Conservation (phyloP, 345 rosid genomes). For the Mallotus nudiflorus region DNA sequence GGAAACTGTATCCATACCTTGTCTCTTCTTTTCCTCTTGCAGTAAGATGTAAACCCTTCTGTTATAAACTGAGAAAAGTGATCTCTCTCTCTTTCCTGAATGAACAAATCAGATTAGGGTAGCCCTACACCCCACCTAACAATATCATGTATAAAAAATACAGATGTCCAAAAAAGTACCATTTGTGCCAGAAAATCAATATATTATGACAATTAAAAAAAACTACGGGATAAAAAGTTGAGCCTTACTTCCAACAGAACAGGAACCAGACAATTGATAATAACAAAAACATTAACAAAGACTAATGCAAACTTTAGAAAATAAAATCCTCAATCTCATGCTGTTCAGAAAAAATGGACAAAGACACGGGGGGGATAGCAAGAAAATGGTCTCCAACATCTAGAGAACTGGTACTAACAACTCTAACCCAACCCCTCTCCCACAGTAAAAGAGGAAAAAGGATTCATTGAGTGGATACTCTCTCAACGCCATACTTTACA, state of each 20-base stretch:
- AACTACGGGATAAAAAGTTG: not conserved
- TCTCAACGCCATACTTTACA: too few species aligned
- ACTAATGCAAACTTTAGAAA: not conserved
- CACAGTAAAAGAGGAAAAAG: not conserved
- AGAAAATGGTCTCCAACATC: not conserved
- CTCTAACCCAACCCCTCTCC: not conserved
- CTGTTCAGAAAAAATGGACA: not conserved
- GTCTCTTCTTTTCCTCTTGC: constrained; percentile 96
- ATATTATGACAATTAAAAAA: not conserved
- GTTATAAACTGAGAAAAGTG: constrained; percentile 98
- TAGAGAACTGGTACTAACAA: not conserved
- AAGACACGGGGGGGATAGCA: not conserved
- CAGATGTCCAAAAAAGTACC: not conserved
- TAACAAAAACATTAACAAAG: too few species aligned
- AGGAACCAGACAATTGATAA: not conserved
- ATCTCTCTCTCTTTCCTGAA: constrained; percentile 92
- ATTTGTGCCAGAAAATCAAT: not conserved
- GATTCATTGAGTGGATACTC: not conserved
- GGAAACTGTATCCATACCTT: constrained; percentile 53
- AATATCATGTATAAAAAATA: not conserved
- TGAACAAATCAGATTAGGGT: constrained; percentile 5
- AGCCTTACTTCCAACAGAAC: not conserved
- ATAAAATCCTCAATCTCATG: not conserved
- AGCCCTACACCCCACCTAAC: not conserved
- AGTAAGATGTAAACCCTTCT: constrained; percentile 87